Base-by-base conservation (phyloP, 2,329 filamentous ascomycete species). In the Akanthomyces dipterigenus region DNA sequence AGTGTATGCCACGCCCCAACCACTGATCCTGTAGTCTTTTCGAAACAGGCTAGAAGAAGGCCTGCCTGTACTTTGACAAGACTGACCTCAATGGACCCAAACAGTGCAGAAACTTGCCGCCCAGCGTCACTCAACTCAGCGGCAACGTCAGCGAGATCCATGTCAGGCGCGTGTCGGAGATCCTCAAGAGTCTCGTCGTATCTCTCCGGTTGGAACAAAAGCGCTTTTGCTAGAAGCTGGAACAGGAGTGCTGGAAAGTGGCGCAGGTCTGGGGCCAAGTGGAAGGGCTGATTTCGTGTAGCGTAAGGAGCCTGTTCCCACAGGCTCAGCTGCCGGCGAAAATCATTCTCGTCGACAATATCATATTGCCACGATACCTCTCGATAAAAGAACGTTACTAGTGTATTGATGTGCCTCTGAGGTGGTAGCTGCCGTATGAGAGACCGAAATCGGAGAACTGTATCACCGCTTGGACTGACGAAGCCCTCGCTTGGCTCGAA, bases 1-100 rank as follows among this genome's bases (percentile, higher is more conserved):
- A 63, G 54, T 14, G 54, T 59, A 43, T 63, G 62, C 62, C 62
- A 63, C 9, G 62, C 60, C 28, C 59, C 59, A 3, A 57, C 46
- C 11, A 63, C 62, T 14, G 54, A 20, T 12, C 62, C 62, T 6
- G 49, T 62, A 26, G 34, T 63, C 34, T 63, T 63, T 24, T 62
- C 38, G 20, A 63, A 63, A 34, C 59, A 62, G 9, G 59, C 54
- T 36, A 49, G 53, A 49, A 62, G 16, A 6, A 63, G 42, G 11
- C 53, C 48, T 22, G 62, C 58, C 20, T 63, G 58, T 20, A 63
- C 55, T 16, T 26, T 63, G 20, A 20, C 50, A 16, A 63, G 4
- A 6, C 59, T 50, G 31, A 45, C 22, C 14, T 59, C 60, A n/a
- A 40, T 26, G 3, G 18, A 45, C 20, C 59, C 49, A 48, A 63